Percentiles rank a stretch among this genome's conserved stretches.
phyloP scores from a whole-genome alignment of 495 filamentous ascomycete species.

The Aspergillus leporis region DNA sequence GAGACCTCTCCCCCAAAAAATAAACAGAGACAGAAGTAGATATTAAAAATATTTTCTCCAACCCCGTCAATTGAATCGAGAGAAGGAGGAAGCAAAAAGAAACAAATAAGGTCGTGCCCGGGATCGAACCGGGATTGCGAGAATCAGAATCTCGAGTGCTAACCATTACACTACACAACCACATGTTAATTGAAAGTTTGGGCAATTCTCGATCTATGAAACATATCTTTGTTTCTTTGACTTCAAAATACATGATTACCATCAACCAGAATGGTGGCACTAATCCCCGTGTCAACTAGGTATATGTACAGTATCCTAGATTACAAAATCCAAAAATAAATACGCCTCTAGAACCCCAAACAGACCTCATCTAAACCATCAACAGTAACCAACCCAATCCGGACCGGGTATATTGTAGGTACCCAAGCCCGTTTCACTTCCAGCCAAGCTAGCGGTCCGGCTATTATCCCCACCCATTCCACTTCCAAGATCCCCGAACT shows the following conservation, averaged over 20 bases:
- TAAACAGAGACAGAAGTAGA: no score
- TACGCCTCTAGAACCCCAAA: background rate
- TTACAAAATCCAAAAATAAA: background rate
- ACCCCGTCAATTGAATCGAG: no score
- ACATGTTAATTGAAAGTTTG: no score
- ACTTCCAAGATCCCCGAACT: slow-evolving; percentile 33
- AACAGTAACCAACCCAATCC: slow-evolving; percentile 23
- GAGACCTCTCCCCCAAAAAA: no score
- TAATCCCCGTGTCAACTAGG: background rate
- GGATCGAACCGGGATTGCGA: slow-evolving; percentile 41
- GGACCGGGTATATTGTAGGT: slow-evolving; percentile 11
- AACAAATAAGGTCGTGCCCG: slow-evolving; percentile 34
- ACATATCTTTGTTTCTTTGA: no score
- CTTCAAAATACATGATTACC: no score
- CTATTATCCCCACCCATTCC: slow-evolving; percentile 4
- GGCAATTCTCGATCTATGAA: no score
- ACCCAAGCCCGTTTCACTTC: slow-evolving; percentile 1
- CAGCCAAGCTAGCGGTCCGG: slow-evolving; percentile 11
- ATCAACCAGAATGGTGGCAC: no score
- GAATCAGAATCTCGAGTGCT: slow-evolving; percentile 43
- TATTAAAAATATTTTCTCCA: no score
- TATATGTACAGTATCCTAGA: background rate
- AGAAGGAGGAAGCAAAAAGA: no score
- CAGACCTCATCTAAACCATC: background rate
- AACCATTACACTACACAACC: slow-evolving; percentile 34